phyloP scores from a whole-genome alignment of 768 basidiomycete genomes.

The Leccinum disarticulatum region DNA sequence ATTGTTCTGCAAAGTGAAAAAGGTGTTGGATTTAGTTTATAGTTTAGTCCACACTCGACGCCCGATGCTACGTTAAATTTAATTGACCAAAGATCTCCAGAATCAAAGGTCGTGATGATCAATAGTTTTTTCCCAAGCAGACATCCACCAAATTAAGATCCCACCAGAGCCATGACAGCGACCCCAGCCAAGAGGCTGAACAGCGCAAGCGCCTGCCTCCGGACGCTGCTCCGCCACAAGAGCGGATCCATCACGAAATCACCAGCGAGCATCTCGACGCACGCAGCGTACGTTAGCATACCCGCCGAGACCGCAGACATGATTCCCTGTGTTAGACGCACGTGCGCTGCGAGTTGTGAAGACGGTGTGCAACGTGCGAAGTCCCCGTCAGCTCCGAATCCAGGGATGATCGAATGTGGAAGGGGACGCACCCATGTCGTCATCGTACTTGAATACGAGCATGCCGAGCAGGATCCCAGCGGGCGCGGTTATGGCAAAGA shows the following conservation, averaged over 20 bases:
- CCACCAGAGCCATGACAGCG: conserved; percentile 60
- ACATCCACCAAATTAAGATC: conserved; percentile 18
- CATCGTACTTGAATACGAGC: conserved; percentile 39
- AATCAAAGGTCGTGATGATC: neutral
- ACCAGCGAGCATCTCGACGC: conserved; percentile 84
- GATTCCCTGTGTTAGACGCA: conserved; percentile 63
- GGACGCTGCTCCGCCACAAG: conserved; percentile 40
- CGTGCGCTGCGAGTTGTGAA: conserved; percentile 34
- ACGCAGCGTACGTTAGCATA: conserved; percentile 80
- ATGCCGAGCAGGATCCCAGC: conserved; percentile 64
- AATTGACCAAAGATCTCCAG: neutral
- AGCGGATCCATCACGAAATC: conserved; percentile 76
- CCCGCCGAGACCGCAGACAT: conserved; percentile 84
- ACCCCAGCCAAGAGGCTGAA: conserved; percentile 62
- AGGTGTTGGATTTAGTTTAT: neutral
- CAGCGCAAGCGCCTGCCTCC: conserved; percentile 54
- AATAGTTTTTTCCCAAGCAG: neutral
- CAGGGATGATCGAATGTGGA: neutral
- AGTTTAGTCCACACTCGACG: neutral
- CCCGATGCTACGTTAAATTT: neutral
- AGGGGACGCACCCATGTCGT: conserved; percentile 25
- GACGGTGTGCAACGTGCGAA: neutral
- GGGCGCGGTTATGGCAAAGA: conserved; percentile 77
- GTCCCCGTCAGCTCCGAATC: neutral
- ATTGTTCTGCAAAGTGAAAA: conserved; percentile 6